These are phyloP conservation scores for Sclerotinia borealis DNA, from an alignment of 2,329 filamentous ascomycete species.

Conservation along the genomic window DNA sequence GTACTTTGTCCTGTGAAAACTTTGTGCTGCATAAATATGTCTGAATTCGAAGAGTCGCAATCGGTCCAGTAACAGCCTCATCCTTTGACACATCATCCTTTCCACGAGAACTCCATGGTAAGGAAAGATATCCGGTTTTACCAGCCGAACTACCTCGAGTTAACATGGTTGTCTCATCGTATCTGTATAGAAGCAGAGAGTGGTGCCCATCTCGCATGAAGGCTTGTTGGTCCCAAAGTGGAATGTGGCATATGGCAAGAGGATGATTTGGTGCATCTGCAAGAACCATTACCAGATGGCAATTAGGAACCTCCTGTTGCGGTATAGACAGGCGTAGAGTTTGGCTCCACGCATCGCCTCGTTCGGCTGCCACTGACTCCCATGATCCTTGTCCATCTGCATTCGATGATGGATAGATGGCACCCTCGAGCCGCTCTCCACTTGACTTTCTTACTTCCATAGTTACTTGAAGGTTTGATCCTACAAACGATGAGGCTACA, in stretches of 20 bases:
- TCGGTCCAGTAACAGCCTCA: constrained; percentile 65
- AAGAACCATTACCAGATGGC: constrained; percentile 85
- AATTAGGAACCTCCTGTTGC: constrained; percentile 70
- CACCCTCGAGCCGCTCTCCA: constrained; percentile 79
- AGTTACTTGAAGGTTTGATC: constrained; percentile 77
- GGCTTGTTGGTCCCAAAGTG: constrained; percentile 85
- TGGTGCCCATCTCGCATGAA: constrained; percentile 85
- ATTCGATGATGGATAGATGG: constrained; percentile 83
- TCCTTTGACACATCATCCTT: constrained; percentile 65
- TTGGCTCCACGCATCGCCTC: constrained; percentile 80
- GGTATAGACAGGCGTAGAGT: constrained; percentile 76
- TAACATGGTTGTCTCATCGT: constrained; percentile 82
- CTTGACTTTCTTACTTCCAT: constrained; percentile 76
- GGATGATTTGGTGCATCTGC: constrained; percentile 81
- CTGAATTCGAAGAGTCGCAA: constrained; percentile 71
- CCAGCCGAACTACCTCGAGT: constrained; percentile 56
- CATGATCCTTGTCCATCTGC: constrained; percentile 73
- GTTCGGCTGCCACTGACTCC: constrained; percentile 75
- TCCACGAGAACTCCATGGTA: constrained; percentile 70
- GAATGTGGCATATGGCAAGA: constrained; percentile 88
- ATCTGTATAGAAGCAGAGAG: constrained; percentile 75
- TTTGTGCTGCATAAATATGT: constrained; percentile 92
- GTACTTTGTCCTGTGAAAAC: constrained; percentile 85
- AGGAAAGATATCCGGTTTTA: constrained; percentile 77
- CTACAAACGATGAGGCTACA: constrained; percentile 53